These are phyloP conservation scores for Clavispora asparagi DNA, from an alignment of 805 yeast genomes.

Conservation along the genomic window DNA sequence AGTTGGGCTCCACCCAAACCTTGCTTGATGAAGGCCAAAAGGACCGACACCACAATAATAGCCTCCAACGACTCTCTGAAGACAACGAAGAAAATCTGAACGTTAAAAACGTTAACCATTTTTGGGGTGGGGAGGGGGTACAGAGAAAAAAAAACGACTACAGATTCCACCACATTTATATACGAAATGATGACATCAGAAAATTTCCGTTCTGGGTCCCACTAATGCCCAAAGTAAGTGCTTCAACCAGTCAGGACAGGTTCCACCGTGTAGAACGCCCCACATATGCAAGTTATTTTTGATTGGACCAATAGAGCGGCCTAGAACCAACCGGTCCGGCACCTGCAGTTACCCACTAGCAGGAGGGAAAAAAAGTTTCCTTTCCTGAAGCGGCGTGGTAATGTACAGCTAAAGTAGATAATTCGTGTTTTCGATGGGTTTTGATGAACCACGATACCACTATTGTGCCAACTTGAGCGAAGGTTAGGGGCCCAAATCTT, in stretches of 20 bases:
- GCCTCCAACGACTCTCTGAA: constrained; percentile 95
- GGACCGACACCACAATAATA: constrained; percentile 81
- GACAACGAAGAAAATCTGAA: constrained; percentile 79
- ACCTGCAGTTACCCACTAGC: not conserved
- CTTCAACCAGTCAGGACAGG: not conserved
- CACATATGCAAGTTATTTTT: not conserved
- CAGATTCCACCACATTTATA: not conserved
- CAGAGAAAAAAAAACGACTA: not conserved
- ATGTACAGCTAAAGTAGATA: no score
- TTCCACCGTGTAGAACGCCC: not conserved
- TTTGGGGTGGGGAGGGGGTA: constrained; percentile 1
- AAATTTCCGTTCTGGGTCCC: not conserved
- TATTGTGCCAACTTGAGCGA: no score
- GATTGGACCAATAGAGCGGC: not conserved
- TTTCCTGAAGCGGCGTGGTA: no score
- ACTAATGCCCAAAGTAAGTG: not conserved
- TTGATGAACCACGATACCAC: no score
- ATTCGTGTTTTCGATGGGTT: no score
- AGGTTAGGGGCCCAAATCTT: not conserved
- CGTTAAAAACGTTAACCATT: constrained; percentile 59
- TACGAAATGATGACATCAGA: not conserved
- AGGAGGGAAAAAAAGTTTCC: not conserved
- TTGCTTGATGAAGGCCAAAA: constrained; percentile 87
- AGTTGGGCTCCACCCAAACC: constrained; percentile 55
- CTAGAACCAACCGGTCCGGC: not conserved